Evolutionary conservation across 495 filamentous ascomycete genomes (phyloP).

Genomic region (Apodospora peruviana): DNA sequence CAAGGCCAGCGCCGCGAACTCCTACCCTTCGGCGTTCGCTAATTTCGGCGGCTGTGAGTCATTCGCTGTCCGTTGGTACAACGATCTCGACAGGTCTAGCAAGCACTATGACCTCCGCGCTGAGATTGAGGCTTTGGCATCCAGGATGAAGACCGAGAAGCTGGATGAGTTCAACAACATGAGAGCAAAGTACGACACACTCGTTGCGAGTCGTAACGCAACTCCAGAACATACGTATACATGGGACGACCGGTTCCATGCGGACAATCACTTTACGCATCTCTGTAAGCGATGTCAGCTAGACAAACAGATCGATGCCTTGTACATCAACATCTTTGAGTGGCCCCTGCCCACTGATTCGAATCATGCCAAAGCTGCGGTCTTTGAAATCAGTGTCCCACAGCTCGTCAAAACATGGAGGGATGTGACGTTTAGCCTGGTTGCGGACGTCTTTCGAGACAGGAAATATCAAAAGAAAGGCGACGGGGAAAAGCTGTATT

Average conservation of each 20-base stretch:
- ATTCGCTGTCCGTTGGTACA: slow-evolving; percentile 53
- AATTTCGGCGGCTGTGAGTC: slow-evolving; percentile 19
- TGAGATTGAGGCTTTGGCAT: slow-evolving; percentile 37
- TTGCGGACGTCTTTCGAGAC: slow-evolving; percentile 31
- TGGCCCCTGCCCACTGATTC: slow-evolving; percentile 52
- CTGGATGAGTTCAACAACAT: slow-evolving; percentile 27
- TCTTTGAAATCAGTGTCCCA: slow-evolving; percentile 56
- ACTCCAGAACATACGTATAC: too few species aligned
- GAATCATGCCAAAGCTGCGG: slow-evolving; percentile 34
- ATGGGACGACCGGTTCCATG: too few species aligned
- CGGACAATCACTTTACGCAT: slow-evolving; percentile 15
- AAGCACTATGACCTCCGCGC: slow-evolving; percentile 34
- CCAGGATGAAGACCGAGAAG: slow-evolving; percentile 30
- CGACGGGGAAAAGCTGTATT: too few species aligned
- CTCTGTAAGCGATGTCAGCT: slow-evolving; percentile 21
- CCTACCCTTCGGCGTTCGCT: slow-evolving; percentile 29
- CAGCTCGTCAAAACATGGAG: slow-evolving; percentile 46
- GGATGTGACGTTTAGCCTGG: slow-evolving; percentile 40
- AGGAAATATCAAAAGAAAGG: background rate
- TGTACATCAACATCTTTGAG: slow-evolving; percentile 52
- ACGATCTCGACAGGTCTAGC: slow-evolving; percentile 38
- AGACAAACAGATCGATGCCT: slow-evolving; percentile 20
- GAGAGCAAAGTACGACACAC: too few species aligned
- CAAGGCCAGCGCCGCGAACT: slow-evolving; percentile 2
- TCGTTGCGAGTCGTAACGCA: too few species aligned